Evolutionary conservation across 106 monocot genomes (phyloP), one percentile per base, ranked within the genome.

Genomic region (Dendrobium chrysotoxum): DNA sequence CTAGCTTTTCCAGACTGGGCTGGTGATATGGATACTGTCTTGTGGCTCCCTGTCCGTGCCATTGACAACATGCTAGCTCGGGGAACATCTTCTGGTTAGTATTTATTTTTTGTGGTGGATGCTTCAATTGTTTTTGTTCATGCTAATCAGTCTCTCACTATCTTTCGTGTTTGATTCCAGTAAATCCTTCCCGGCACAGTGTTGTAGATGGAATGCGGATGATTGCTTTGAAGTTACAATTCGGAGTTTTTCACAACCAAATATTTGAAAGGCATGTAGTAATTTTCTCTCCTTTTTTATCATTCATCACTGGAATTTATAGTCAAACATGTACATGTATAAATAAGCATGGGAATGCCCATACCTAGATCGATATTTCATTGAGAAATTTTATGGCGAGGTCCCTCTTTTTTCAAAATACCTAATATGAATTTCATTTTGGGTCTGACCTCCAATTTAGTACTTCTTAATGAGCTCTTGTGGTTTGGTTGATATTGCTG

Each of bases 161-260:
- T 75, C 44, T 75, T 35, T 35, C 35, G 23, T n/a, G 0, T 75
- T 42, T 75, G 45, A 41, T 42, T 84, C 83, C 87, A 99, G 95
- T 79, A 35, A 77, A 79, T 67, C 89, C 90, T 28, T 88, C 83
- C 71, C 88, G 76, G 30, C 95, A 91, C 58, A 99, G 85, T 82
- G 82, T 95, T 54, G 94, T 99, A 47, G 98, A 99, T 87, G 98
- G 98, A 53, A 92, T 99, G 94, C 92, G 98, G 82, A 99, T 88
- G 77, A 91, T 99, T 84, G 98, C 98, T 53, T 85, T 99, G 54
- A 99, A 92, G 82, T 89, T 99, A 75, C 92, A 95, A 78, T 99
- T 99, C 86, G 98, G 98, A 78, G 89, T 83, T 84, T 89, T 85
- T 76, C 82, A 75, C 78, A 99, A 99, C 76, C 98, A 99, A 83